phyloP scores from a whole-genome alignment of 495 filamentous ascomycete genomes.

The Hypoxylon cercidicola region DNA sequence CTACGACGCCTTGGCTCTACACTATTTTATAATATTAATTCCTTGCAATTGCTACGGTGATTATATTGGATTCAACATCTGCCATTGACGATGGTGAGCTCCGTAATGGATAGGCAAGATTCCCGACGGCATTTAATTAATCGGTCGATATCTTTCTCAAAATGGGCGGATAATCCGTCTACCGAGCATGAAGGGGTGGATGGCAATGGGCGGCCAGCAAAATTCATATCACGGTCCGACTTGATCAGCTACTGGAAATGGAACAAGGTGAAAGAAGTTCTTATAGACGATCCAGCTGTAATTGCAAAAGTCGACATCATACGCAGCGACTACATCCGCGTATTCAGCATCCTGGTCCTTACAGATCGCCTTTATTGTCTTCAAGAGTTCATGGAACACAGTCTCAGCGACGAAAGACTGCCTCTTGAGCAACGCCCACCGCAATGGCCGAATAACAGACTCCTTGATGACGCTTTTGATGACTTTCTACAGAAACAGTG shows the following conservation, averaged over 20 bases:
- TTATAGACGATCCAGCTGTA: not conserved
- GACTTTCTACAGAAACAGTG: not conserved
- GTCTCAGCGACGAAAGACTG: not conserved
- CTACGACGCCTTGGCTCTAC: not conserved
- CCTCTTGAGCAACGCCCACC: constrained; percentile 1
- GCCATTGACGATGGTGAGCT: too few species aligned
- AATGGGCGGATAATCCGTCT: not conserved
- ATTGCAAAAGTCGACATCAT: not conserved
- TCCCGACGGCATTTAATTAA: not conserved
- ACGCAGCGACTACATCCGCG: not conserved
- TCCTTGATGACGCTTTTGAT: not conserved
- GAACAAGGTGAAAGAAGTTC: not conserved
- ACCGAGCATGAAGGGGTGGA: not conserved
- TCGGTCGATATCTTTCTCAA: not conserved
- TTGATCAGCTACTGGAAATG: not conserved
- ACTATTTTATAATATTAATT: too few species aligned
- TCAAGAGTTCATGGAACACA: not conserved
- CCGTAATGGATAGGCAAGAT: not conserved
- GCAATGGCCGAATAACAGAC: not conserved
- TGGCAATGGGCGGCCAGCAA: not conserved
- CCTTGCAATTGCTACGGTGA: not conserved
- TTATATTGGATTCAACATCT: too few species aligned
- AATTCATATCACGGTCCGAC: not conserved
- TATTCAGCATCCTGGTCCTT: constrained; percentile 1
- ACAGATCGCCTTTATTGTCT: not conserved